Percentiles rank a stretch among this genome's conserved stretches.
These are phyloP conservation scores for Ogataea dorogensis DNA, from an alignment of 805 yeast species.

Conservation along the genomic window DNA sequence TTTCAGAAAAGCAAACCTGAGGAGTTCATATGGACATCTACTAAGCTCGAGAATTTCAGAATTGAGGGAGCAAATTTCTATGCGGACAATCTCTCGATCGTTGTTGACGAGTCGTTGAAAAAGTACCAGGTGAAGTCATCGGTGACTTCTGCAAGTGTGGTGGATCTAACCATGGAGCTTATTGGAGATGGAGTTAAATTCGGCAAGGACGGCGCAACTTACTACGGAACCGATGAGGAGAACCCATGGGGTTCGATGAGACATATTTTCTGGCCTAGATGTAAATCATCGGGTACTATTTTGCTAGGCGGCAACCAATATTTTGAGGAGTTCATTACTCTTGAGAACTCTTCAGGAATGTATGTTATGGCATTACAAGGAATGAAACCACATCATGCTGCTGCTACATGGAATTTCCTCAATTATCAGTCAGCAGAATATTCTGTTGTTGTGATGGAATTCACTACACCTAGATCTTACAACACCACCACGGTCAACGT, in stretches of 20 bases:
- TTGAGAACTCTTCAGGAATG: conserved; percentile 57
- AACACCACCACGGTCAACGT: conserved; percentile 77
- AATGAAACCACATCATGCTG: conserved; percentile 99
- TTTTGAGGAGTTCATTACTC: conserved; percentile 18
- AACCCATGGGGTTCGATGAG: conserved; percentile 98
- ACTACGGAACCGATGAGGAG: conserved; percentile 77
- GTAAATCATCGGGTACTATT: conserved; percentile 65
- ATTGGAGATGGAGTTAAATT: conserved; percentile 81
- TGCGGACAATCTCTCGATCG: conserved; percentile 71
- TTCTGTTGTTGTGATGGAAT: conserved; percentile 89
- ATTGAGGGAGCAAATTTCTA: conserved; percentile 69
- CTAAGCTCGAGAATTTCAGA: conserved; percentile 76
- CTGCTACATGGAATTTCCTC: conserved; percentile 92
- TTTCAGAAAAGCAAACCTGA: conserved; percentile 54
- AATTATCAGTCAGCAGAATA: conserved; percentile 77
- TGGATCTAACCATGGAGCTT: conserved; percentile 64
- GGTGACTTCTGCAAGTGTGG: conserved; percentile 66
- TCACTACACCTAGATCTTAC: conserved; percentile 89
- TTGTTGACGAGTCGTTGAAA: conserved; percentile 48
- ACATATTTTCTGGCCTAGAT: conserved; percentile 95
- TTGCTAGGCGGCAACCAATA: conserved; percentile 36
- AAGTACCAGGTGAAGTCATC: conserved; percentile 55
- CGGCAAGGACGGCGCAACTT: conserved; percentile 83
- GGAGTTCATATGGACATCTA: conserved; percentile 82
- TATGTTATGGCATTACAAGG: conserved; percentile 97